A percentile compares a stretch with the other conserved stretches of the same genome.
Conservation (phyloP, 768 basidiomycete genomes). For the Russula emetica region DNA sequence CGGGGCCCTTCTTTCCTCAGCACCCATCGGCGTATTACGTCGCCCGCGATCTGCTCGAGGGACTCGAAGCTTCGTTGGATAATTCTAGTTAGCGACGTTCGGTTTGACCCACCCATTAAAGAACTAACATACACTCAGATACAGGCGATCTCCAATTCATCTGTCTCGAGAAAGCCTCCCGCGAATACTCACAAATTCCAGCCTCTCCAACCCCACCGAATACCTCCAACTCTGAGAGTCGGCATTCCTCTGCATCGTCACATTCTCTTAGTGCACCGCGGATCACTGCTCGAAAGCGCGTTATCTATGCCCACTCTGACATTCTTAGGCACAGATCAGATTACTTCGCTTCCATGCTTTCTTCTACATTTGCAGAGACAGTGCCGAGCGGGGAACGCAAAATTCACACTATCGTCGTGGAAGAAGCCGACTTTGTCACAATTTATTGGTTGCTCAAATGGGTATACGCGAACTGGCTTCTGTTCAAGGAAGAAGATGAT, state of each 20-base stretch:
- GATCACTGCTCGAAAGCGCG: conserved; percentile 60
- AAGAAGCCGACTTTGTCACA: conserved; percentile 74
- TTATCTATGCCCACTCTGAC: conserved; percentile 76
- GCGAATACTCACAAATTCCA: conserved; percentile 30
- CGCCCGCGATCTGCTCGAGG: conserved; percentile 61
- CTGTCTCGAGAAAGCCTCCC: conserved; percentile 54
- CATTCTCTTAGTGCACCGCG: conserved; percentile 42
- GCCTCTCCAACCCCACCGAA: conserved; percentile 33
- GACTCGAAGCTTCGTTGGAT: conserved; percentile 66
- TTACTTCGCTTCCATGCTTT: conserved; percentile 72
- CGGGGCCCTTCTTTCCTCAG: conserved; percentile 53
- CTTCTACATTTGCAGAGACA: conserved; percentile 66
- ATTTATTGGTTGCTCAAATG: conserved; percentile 77
- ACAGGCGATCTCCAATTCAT: conserved; percentile 77
- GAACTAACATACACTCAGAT: conserved; percentile 36
- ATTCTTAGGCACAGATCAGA: conserved; percentile 71
- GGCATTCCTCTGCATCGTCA: conserved; percentile 42
- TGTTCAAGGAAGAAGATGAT: conserved; percentile 67
- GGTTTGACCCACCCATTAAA: not conserved
- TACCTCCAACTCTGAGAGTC: conserved; percentile 34
- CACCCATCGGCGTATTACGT: conserved; percentile 63
- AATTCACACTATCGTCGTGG: conserved; percentile 61
- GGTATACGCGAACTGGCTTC: conserved; percentile 70
- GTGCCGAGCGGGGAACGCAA: conserved; percentile 47
- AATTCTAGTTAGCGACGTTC: conserved; percentile 51